phyloP scores from a whole-genome alignment of 1,284 basidiomycete species.

The Schizophyllum commune region DNA sequence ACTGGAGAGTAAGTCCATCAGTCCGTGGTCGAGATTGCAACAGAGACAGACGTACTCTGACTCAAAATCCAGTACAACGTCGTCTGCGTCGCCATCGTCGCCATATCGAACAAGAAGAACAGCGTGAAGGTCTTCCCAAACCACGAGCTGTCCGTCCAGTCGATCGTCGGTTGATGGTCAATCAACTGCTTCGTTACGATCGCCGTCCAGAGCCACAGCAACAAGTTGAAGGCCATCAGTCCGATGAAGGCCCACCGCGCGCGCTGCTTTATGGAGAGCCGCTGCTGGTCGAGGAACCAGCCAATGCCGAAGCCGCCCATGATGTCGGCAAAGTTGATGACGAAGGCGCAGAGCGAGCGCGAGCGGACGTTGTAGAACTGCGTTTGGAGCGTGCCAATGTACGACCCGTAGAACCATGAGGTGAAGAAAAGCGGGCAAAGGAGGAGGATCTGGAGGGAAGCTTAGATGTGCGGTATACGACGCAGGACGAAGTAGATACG shows the following conservation, averaged over 20 bases:
- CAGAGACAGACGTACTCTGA: slow-evolving; percentile 10
- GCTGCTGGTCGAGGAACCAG: slow-evolving; percentile 23
- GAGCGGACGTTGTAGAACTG: slow-evolving; percentile 26
- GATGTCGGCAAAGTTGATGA: slow-evolving; percentile 25
- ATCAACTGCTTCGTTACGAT: slow-evolving; percentile 24
- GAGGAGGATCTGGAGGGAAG: slow-evolving; percentile 19
- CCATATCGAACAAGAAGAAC: slow-evolving; percentile 24
- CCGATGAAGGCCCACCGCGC: slow-evolving; percentile 22
- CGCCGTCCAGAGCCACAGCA: slow-evolving; percentile 25
- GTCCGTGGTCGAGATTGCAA: neutral
- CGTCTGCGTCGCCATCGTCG: slow-evolving; percentile 26
- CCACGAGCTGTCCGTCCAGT: slow-evolving; percentile 23
- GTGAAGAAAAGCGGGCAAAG: slow-evolving; percentile 26
- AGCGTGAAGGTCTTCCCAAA: slow-evolving; percentile 23
- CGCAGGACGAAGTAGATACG: neutral
- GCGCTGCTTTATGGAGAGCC: slow-evolving; percentile 22
- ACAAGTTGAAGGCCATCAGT: slow-evolving; percentile 23
- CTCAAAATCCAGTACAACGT: slow-evolving; percentile 24
- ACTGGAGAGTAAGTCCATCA: slow-evolving; percentile 11
- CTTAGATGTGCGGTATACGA: neutral
- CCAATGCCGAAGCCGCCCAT: slow-evolving; percentile 24
- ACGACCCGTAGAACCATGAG: slow-evolving; percentile 26
- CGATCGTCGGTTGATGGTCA: slow-evolving; percentile 21
- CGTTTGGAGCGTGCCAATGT: slow-evolving; percentile 25
- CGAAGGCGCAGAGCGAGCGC: slow-evolving; percentile 22